Percentiles rank a stretch among this genome's conserved stretches.
phyloP scores from a whole-genome alignment of 768 basidiomycete genomes.

The Tylopilus rubrobrunneus region DNA sequence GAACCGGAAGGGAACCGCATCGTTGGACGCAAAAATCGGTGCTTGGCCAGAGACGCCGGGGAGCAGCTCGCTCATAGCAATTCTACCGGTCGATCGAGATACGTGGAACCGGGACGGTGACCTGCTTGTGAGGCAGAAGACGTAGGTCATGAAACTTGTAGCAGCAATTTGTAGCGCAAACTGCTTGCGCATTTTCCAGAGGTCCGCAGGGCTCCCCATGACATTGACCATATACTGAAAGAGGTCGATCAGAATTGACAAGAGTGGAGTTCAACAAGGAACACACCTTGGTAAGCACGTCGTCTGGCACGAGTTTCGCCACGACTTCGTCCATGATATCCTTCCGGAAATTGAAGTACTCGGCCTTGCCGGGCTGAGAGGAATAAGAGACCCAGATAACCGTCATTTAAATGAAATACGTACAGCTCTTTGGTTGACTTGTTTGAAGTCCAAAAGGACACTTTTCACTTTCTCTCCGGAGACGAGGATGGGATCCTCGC shows the following conservation, averaged over 20 bases:
- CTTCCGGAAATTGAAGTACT: conserved; percentile 69
- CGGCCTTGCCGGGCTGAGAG: conserved; percentile 53
- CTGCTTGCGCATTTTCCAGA: conserved; percentile 98
- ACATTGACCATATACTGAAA: conserved; percentile 84
- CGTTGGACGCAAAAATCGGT: conserved; percentile 70
- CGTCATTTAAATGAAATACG: conserved; percentile 4
- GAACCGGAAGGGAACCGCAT: conserved; percentile 93
- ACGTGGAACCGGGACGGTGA: conserved; percentile 82
- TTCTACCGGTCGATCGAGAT: conserved; percentile 83
- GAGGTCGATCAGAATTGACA: background rate
- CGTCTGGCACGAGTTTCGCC: conserved; percentile 86
- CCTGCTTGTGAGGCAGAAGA: conserved; percentile 80
- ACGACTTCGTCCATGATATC: conserved; percentile 88
- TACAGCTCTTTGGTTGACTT: conserved; percentile 42
- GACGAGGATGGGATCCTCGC: conserved; percentile 85
- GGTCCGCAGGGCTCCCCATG: conserved; percentile 77
- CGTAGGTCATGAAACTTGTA: conserved; percentile 88
- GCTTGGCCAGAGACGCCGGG: conserved; percentile 57
- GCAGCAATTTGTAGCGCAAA: conserved; percentile 88
- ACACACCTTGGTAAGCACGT: conserved; percentile 74
- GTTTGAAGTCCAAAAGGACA: conserved; percentile 56
- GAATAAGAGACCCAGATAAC: background rate
- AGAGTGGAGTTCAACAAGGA: background rate
- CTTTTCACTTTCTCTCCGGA: conserved; percentile 82
- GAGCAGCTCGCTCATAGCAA: conserved; percentile 90